Percentiles rank a stretch among this genome's conserved stretches.
Conservation (phyloP, 1,139 yeast genomes). For the Protomyces macrosporus region DNA sequence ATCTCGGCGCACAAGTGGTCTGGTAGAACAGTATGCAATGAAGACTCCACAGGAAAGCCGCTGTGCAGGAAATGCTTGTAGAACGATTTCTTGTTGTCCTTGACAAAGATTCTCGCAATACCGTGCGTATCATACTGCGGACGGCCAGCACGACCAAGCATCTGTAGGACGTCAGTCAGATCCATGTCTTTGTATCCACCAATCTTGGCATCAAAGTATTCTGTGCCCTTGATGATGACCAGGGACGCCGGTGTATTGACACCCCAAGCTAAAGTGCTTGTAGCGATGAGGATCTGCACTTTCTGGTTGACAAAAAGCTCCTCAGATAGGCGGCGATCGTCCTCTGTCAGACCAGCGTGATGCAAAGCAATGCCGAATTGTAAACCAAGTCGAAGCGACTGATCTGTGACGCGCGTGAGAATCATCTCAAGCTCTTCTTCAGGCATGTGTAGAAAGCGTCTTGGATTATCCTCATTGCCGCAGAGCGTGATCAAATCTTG, state of each 20-base stretch:
- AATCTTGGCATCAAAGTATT: constrained; percentile 74
- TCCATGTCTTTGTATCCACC: constrained; percentile 84
- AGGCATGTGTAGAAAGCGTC: constrained; percentile 71
- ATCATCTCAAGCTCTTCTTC: constrained; percentile 69
- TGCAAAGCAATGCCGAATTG: constrained; percentile 97
- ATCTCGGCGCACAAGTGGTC: constrained; percentile 97
- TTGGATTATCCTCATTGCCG: constrained; percentile 90
- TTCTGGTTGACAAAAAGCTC: constrained; percentile 76
- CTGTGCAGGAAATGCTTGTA: constrained; percentile 90
- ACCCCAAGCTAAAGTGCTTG: constrained; percentile 97
- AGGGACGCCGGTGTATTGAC: constrained; percentile 92
- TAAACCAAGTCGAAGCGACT: constrained; percentile 71
- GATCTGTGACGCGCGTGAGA: constrained; percentile 71
- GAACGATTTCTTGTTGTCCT: constrained; percentile 83
- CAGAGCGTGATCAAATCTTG: constrained; percentile 86
- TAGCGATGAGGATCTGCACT: constrained; percentile 85
- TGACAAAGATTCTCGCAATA: constrained; percentile 88
- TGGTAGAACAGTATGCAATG: constrained; percentile 84
- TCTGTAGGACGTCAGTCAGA: constrained; percentile 81
- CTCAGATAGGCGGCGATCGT: constrained; percentile 84
- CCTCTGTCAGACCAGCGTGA: constrained; percentile 93
- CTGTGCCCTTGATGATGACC: constrained; percentile 91
- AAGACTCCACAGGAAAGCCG: constrained; percentile 97
- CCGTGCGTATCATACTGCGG: constrained; percentile 96
- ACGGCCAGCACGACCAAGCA: constrained; percentile 75